A percentile compares a stretch with the other conserved stretches of the same genome.
Evolutionary conservation across 2,329 filamentous ascomycete genomes (phyloP).

Genomic region (Fusarium denticulatum): DNA sequence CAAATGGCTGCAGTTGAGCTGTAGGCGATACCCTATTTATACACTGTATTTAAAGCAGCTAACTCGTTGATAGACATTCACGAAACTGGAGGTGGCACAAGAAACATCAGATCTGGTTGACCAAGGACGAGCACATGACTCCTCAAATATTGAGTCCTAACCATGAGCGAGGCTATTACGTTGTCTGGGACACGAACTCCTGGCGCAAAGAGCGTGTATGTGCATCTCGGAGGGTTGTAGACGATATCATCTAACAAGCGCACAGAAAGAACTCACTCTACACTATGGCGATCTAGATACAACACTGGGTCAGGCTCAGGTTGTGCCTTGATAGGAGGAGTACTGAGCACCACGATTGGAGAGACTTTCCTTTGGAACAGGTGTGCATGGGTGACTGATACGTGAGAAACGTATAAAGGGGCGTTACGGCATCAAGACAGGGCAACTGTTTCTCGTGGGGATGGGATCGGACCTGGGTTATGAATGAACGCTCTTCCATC

Average conservation of each 20-base stretch:
- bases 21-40: slow-evolving; percentile 52
- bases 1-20: slow-evolving; percentile 71
- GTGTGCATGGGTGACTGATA: slow-evolving; percentile 32
- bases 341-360: slow-evolving; percentile 7
- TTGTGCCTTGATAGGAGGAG: slow-evolving; percentile 38
- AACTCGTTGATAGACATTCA: slow-evolving; percentile 59
- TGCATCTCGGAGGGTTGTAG: slow-evolving; percentile 34
- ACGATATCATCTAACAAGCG: slow-evolving; percentile 1
- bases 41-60: background rate
- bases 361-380: slow-evolving; percentile 17
- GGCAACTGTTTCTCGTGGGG: slow-evolving; percentile 45
- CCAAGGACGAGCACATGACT: slow-evolving; percentile 73
- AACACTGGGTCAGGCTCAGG: slow-evolving; percentile 48
- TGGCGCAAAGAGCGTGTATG: slow-evolving; percentile 73
- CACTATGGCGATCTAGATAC: slow-evolving; percentile 71
- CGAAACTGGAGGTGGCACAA: slow-evolving; percentile 77
- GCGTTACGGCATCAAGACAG: slow-evolving; percentile 47
- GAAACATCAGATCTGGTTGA: slow-evolving; percentile 72
- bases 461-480: slow-evolving; percentile 46
- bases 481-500: slow-evolving; percentile 46
- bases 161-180: slow-evolving; percentile 73
- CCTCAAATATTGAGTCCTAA: slow-evolving; percentile 67
- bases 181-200: slow-evolving; percentile 70
- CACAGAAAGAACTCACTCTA: slow-evolving; percentile 67
- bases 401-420: slow-evolving; percentile 39